Evolutionary conservation across 164 flowering plant genomes (phyloP).

Genomic region (Kalanchoe fedtschenkoi): DNA sequence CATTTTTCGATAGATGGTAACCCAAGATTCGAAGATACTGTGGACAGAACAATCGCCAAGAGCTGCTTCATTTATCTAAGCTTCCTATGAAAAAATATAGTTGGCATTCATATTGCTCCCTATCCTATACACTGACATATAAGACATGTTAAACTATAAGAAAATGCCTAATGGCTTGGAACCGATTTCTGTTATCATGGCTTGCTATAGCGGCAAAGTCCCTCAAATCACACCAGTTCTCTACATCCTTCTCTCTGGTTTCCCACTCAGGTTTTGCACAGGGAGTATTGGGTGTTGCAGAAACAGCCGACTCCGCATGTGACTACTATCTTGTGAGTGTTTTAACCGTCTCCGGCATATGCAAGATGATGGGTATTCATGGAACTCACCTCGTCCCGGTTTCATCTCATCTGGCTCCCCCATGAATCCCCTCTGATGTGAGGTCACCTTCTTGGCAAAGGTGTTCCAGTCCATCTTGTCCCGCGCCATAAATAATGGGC

Average conservation of each 20-base stretch:
- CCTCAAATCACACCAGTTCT: neutral
- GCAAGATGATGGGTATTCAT: slow-evolving; percentile 78
- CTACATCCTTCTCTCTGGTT: neutral
- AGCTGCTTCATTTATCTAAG: neutral
- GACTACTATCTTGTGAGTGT: neutral
- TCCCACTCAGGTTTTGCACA: neutral
- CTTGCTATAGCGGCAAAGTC: neutral
- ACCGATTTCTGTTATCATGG: neutral
- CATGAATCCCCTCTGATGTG: slow-evolving; percentile 82
- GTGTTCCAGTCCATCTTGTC: slow-evolving; percentile 61
- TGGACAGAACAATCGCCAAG: neutral
- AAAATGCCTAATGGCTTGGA: neutral
- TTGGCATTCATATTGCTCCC: neutral
- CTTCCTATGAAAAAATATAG: neutral
- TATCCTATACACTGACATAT: neutral
- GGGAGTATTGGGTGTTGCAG: neutral
- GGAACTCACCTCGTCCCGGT: slow-evolving; percentile 83
- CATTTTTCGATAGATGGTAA: no score
- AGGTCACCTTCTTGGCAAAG: slow-evolving; percentile 60
- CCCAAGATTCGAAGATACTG: no score
- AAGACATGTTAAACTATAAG: neutral
- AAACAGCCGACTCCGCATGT: neutral
- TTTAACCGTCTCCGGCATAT: slow-evolving; percentile 46
- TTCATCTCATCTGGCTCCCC: slow-evolving; percentile 98
- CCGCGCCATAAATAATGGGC: slow-evolving; percentile 55